Conservation (phyloP, 192 early-diverging fungal genomes). For the Coemansia sp. region DNA sequence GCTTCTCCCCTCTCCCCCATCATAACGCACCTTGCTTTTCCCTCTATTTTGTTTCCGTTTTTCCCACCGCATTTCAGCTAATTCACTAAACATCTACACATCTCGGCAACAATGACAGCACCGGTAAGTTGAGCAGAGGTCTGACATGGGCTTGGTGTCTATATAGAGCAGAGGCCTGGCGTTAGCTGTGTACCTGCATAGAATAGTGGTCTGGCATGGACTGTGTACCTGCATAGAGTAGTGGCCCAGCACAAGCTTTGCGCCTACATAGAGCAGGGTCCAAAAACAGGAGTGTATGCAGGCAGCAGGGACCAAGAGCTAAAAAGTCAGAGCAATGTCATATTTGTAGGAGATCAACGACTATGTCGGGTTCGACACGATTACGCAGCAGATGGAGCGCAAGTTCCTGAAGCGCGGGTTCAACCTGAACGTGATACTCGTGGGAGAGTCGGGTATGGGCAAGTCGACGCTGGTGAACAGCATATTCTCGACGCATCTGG, state of each 20-base stretch:
- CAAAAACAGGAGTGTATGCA: background rate
- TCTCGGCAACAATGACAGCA: constrained; percentile 19
- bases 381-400: constrained; percentile 96
- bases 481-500: constrained; percentile 92
- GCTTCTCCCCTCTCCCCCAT: background rate
- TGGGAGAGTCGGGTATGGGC: constrained; percentile 95
- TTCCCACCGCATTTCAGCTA: background rate
- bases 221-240: too few species aligned
- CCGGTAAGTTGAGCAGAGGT: constrained; percentile 19
- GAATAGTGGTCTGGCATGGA: too few species aligned
- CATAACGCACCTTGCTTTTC: background rate
- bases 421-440: constrained; percentile 97
- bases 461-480: constrained; percentile 99
- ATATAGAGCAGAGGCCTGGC: too few species aligned
- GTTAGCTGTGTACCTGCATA: too few species aligned
- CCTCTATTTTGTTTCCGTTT: constrained; percentile 1
- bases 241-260: too few species aligned
- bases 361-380: constrained; percentile 98
- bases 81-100: background rate
- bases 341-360: constrained; percentile 65
- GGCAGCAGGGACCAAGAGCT: background rate
- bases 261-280: too few species aligned
- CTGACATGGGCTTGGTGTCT: too few species aligned
- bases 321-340: background rate
- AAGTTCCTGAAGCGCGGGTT: constrained; percentile 97